Evolutionary conservation across 176 grass and related monocot species (phyloP).

Genomic region (Dactylis glomerata): DNA sequence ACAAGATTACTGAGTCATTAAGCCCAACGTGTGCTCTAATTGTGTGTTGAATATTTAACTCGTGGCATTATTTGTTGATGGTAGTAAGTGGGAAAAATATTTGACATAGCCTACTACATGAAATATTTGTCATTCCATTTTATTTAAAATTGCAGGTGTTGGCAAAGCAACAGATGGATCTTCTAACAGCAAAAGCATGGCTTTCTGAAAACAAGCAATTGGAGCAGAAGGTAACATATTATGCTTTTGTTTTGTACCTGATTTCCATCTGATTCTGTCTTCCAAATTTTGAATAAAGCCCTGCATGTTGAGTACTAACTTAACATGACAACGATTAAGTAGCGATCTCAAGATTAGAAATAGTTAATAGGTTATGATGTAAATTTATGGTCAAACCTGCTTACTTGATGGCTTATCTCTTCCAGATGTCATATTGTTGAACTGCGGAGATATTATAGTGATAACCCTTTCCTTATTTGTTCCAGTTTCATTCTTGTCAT

Average conservation of each 20-base stretch:
- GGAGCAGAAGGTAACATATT: conserved; percentile 62
- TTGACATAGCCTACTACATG: neutral
- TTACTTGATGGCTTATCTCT: neutral
- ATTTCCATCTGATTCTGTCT: neutral
- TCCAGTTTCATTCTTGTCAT: conserved; percentile 1
- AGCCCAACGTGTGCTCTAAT: neutral
- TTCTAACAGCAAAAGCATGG: conserved; percentile 90
- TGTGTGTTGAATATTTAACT: neutral
- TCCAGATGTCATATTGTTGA: neutral
- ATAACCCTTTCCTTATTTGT: neutral
- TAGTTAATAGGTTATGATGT: neutral
- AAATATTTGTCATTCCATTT: conserved; percentile 9
- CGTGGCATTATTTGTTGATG: neutral
- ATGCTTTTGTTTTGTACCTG: neutral
- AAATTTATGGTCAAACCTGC: neutral
- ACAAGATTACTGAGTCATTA: neutral
- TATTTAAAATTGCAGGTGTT: conserved; percentile 53
- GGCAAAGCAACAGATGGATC: conserved; percentile 80
- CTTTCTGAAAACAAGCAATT: conserved; percentile 72
- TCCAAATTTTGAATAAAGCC: neutral
- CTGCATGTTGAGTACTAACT: neutral
- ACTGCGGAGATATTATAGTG: neutral
- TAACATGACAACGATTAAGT: too few species aligned
- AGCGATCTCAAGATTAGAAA: neutral
- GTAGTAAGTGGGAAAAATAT: neutral